Evolutionary conservation across 805 yeast genomes (phyloP).

Genomic region (Lachancea thermotolerans): DNA sequence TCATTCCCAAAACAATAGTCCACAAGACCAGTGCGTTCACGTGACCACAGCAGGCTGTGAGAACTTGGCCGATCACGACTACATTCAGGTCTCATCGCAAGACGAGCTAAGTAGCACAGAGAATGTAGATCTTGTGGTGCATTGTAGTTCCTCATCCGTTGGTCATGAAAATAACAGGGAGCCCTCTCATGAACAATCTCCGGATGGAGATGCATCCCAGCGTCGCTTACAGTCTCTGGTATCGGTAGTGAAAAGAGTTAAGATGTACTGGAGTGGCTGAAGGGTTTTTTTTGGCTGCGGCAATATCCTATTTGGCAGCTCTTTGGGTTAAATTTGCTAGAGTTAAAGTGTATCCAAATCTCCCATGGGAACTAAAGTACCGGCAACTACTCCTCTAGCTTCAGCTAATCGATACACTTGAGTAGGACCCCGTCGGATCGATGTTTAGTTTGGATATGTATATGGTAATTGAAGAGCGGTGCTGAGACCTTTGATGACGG

Average conservation of each 20-base stretch:
- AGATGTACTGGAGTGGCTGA: constrained; percentile 21
- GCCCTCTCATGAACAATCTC: not conserved
- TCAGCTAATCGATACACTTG: too few relatives aligned
- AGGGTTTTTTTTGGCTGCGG: not conserved
- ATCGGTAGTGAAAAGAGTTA: constrained; percentile 18
- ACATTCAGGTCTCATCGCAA: constrained; percentile 25
- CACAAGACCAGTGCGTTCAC: not conserved
- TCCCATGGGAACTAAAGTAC: too few relatives aligned
- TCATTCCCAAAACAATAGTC: not conserved
- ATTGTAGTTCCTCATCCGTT: not conserved
- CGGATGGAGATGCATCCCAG: not conserved
- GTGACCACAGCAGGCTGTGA: not conserved
- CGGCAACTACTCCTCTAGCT: too few relatives aligned
- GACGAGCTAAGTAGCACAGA: constrained; percentile 28
- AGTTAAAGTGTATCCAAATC: not conserved
- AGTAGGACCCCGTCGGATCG: too few relatives aligned
- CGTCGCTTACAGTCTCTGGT: constrained; percentile 10
- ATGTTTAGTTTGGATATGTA: not conserved
- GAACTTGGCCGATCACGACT: constrained; percentile 12
- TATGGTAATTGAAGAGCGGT: not conserved
- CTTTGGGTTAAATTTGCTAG: not conserved
- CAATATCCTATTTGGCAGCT: not conserved
- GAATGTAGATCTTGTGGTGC: constrained; percentile 14
- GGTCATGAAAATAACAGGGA: not conserved
- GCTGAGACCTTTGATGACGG: too few relatives aligned